Conservation (phyloP, 139 green algal genomes). For the Asterochloris erici region DNA sequence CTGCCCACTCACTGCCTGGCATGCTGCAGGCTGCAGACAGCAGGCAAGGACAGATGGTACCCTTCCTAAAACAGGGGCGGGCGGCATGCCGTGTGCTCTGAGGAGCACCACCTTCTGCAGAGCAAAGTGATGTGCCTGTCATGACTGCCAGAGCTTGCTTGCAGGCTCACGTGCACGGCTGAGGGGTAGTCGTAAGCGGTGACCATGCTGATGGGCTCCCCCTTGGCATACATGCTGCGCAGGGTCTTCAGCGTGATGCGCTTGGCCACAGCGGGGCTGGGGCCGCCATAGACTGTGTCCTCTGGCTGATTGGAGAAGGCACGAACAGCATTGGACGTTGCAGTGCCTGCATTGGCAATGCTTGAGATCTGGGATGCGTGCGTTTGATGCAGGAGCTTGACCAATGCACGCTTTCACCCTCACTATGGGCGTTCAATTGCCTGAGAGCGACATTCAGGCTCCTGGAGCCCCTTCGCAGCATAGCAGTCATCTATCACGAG, state of each 20-base stretch:
- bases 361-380: neutral
- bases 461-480: neutral
- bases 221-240: constrained; percentile 69
- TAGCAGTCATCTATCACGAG: neutral
- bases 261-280: constrained; percentile 18
- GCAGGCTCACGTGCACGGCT: constrained; percentile 81
- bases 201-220: constrained; percentile 86
- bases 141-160: no score
- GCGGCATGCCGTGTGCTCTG: no score
- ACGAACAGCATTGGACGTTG: neutral
- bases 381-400: neutral
- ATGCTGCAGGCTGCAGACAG: no score
- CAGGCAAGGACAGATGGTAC: no score
- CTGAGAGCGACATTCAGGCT: neutral
- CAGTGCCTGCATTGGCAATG: neutral
- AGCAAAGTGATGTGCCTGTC: no score
- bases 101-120: no score
- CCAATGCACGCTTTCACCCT: neutral
- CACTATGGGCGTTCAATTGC: neutral
- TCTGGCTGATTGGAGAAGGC: constrained; percentile 46
- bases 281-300: constrained; percentile 61
- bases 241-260: constrained; percentile 85
- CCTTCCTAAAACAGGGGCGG: no score
- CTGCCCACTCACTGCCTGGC: no score
- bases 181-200: constrained; percentile 99